Conservation (phyloP, 345 rosid genomes). For the Eucalyptus leucophloia region DNA sequence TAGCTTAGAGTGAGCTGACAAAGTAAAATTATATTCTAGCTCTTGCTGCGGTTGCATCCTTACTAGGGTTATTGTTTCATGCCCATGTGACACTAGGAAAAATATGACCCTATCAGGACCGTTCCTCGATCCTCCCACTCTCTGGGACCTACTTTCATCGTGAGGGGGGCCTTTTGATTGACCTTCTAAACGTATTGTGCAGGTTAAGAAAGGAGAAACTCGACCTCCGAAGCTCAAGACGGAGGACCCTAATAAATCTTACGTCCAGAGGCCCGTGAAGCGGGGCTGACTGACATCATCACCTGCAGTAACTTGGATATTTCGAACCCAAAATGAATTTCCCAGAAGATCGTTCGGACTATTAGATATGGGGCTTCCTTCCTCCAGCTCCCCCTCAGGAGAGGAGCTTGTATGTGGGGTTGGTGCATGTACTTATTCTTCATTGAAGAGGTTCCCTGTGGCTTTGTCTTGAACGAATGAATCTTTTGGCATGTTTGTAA, state of each 20-base stretch:
- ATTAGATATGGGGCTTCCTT: background rate
- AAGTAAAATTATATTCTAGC: background rate
- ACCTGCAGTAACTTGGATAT: background rate
- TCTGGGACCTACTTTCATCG: background rate
- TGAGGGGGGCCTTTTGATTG: background rate
- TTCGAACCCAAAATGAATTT: background rate
- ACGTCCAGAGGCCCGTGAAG: slow-evolving; percentile 92
- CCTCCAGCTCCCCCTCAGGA: background rate
- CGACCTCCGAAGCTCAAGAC: slow-evolving; percentile 97
- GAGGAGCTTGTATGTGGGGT: background rate
- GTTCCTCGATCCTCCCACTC: background rate
- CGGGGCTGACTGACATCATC: slow-evolving; percentile 27
- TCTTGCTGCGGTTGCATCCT: background rate
- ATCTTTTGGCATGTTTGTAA: background rate
- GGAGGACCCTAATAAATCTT: slow-evolving; percentile 95
- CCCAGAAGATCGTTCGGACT: background rate
- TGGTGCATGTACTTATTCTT: background rate
- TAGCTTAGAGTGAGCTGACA: background rate
- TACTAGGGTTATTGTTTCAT: background rate
- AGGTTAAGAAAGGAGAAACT: slow-evolving; percentile 86
- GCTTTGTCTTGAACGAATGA: background rate
- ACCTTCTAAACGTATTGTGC: background rate
- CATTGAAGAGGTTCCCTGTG: background rate
- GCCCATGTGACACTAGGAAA: background rate
- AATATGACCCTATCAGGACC: background rate